Evolutionary conservation across 768 basidiomycete genomes (phyloP).

Genomic region (Chalciporus piperatus): DNA sequence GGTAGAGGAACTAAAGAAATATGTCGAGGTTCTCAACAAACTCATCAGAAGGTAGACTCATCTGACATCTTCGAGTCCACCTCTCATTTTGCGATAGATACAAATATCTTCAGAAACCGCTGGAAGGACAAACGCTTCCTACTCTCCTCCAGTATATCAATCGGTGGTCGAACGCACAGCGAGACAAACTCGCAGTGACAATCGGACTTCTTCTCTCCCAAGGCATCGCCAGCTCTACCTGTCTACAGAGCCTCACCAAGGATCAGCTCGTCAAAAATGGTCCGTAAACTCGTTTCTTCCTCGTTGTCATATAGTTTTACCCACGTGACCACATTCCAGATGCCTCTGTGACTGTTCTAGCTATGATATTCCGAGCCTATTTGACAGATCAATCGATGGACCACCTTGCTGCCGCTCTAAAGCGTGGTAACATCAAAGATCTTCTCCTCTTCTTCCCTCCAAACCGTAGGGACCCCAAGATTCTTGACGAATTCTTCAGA

Average conservation of each 20-base stretch:
- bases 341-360: conserved; percentile 72
- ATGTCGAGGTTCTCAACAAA: conserved; percentile 92
- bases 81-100: conserved; percentile 53
- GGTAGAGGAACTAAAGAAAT: conserved; percentile 86
- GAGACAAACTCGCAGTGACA: conserved; percentile 80
- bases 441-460: conserved; percentile 84
- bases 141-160: conserved; percentile 85
- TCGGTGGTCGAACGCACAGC: conserved; percentile 74
- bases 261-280: conserved; percentile 97
- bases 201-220: conserved; percentile 82
- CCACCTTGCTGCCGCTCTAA: conserved; percentile 78
- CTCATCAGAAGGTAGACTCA: conserved; percentile 80
- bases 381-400: conserved; percentile 85
- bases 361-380: conserved; percentile 78
- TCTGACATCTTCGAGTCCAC: conserved; percentile 1
- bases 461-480: conserved; percentile 71
- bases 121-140: conserved; percentile 83
- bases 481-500: conserved; percentile 85
- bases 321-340: conserved; percentile 43
- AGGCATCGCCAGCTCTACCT: conserved; percentile 74
- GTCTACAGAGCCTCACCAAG: conserved; percentile 80
- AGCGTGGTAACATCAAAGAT: conserved; percentile 82
- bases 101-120: conserved; percentile 97
- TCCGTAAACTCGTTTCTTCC: conserved; percentile 28
- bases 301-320: neutral